Evolutionary conservation across 2,329 filamentous ascomycete genomes (phyloP).

Genomic region (Dothistroma septosporum): DNA sequence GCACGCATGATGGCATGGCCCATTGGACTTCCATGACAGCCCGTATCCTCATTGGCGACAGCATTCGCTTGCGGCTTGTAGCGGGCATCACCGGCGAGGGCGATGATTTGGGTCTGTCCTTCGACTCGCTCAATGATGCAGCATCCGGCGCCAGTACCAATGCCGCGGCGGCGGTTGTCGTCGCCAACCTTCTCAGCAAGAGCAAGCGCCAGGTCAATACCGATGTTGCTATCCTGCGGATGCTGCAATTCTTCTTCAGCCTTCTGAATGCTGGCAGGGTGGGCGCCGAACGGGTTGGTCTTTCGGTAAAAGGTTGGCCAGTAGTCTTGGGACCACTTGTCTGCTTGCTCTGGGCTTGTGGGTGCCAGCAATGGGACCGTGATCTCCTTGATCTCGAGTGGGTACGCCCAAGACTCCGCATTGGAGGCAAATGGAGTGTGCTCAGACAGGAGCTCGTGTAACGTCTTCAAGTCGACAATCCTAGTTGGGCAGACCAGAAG

Average conservation of each 20-base stretch:
- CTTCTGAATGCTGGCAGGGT: conserved; percentile 68
- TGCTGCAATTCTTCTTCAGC: conserved; percentile 63
- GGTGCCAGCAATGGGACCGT: conserved; percentile 70
- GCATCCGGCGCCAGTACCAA: conserved; percentile 68
- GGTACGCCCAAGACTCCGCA: conserved; percentile 35
- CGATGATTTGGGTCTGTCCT: conserved; percentile 56
- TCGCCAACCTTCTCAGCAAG: conserved; percentile 59
- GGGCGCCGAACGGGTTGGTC: conserved; percentile 80
- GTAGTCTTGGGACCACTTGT: conserved; percentile 68
- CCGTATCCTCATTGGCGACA: conserved; percentile 18
- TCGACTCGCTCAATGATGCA: conserved; percentile 64
- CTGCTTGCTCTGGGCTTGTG: conserved; percentile 70
- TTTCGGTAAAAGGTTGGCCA: conserved; percentile 85
- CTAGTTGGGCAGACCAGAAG: conserved; percentile 51
- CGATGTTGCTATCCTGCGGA: conserved; percentile 36
- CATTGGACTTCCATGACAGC: conserved; percentile 64
- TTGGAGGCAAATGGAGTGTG: conserved; percentile 40
- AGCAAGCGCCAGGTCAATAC: conserved; percentile 61
- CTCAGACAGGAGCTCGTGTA: conserved; percentile 41
- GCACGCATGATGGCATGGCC: conserved; percentile 73
- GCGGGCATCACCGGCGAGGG: conserved; percentile 71
- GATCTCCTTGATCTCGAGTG: conserved; percentile 58
- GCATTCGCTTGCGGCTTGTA: conserved; percentile 48
- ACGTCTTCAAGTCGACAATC: conserved; percentile 51
- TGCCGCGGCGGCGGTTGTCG: conserved; percentile 54